Evolutionary conservation across 768 basidiomycete species (phyloP).

Genomic region (Hysterangium stoloniferum): DNA sequence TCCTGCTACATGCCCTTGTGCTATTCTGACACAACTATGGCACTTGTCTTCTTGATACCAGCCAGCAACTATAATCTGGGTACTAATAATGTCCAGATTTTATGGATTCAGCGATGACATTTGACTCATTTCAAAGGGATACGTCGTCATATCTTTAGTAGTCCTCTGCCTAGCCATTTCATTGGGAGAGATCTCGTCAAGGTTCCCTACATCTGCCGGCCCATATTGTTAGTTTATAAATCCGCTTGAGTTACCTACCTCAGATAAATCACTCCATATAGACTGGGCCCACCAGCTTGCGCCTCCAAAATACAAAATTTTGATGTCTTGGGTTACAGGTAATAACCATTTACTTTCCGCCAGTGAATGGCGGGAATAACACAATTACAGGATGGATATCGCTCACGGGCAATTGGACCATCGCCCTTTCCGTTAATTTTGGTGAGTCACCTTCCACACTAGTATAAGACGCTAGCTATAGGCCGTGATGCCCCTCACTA

Average conservation of each 20-base stretch:
- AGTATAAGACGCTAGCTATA: not conserved
- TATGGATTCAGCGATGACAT: not conserved
- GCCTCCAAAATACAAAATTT: slow-evolving; percentile 39
- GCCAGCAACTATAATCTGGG: slow-evolving; percentile 15
- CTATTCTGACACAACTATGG: not conserved
- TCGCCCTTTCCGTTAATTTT: slow-evolving; percentile 59
- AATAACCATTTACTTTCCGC: not conserved
- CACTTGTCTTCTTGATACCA: not conserved
- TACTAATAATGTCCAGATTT: not conserved
- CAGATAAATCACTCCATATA: not conserved
- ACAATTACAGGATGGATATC: slow-evolving; percentile 49
- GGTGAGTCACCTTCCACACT: slow-evolving; percentile 22
- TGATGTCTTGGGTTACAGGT: slow-evolving; percentile 49
- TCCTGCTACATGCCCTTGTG: too few species aligned
- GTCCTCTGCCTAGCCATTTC: slow-evolving; percentile 44
- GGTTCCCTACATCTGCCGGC: slow-evolving; percentile 54
- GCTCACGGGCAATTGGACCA: slow-evolving; percentile 62
- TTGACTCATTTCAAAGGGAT: slow-evolving; percentile 23
- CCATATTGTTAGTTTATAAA: slow-evolving; percentile 32
- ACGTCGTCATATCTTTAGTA: slow-evolving; percentile 42
- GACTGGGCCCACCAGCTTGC: slow-evolving; percentile 59
- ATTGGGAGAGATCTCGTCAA: slow-evolving; percentile 50
- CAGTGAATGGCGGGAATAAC: not conserved
- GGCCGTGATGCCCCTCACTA: slow-evolving; percentile 14
- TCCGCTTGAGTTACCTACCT: not conserved